A percentile compares a stretch with the other conserved stretches of the same genome.
Conservation (phyloP, 345 rosid genomes). For the Eucalyptus erythrocorys region DNA sequence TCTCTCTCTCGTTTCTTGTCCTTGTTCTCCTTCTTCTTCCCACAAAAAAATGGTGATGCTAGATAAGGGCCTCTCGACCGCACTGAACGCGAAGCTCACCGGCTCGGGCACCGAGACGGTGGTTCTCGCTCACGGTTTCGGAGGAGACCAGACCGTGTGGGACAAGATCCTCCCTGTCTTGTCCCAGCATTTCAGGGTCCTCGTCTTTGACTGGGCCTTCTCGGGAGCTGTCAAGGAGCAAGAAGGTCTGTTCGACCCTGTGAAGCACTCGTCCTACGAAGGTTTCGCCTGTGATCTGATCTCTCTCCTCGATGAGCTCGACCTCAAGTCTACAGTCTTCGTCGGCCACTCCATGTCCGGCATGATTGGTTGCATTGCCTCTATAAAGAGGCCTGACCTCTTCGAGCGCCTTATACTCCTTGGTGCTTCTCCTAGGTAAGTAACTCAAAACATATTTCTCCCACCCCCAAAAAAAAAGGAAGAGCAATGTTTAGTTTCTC, state of each 20-base stretch:
- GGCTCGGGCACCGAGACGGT: conserved; percentile 36
- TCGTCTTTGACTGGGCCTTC: conserved; percentile 65
- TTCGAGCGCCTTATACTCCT: conserved; percentile 44
- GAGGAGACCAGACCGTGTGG: conserved; percentile 62
- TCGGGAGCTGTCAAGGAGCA: conserved; percentile 56
- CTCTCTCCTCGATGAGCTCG: conserved; percentile 38
- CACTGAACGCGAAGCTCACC: conserved; percentile 48
- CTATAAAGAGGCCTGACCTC: conserved; percentile 61
- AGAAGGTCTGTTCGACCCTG: conserved; percentile 31
- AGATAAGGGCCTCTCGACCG: conserved; percentile 21
- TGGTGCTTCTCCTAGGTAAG: conserved; percentile 71
- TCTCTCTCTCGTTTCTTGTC: not conserved
- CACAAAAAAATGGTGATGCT: conserved; percentile 10
- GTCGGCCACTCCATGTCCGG: conserved; percentile 85
- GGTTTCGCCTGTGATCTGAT: conserved; percentile 52
- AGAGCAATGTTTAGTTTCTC: too few relatives aligned
- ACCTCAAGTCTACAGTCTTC: conserved; percentile 24
- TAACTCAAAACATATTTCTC: too few relatives aligned
- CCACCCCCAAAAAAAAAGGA: too few relatives aligned
- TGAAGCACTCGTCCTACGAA: conserved; percentile 42
- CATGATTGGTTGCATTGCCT: conserved; percentile 77
- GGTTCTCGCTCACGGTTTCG: conserved; percentile 64
- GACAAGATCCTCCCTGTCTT: conserved; percentile 39
- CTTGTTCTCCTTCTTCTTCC: not conserved
- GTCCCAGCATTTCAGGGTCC: conserved; percentile 26